These are phyloP conservation scores for Agaricus blazei DNA, from an alignment of 768 basidiomycete species.

Conservation along the genomic window DNA sequence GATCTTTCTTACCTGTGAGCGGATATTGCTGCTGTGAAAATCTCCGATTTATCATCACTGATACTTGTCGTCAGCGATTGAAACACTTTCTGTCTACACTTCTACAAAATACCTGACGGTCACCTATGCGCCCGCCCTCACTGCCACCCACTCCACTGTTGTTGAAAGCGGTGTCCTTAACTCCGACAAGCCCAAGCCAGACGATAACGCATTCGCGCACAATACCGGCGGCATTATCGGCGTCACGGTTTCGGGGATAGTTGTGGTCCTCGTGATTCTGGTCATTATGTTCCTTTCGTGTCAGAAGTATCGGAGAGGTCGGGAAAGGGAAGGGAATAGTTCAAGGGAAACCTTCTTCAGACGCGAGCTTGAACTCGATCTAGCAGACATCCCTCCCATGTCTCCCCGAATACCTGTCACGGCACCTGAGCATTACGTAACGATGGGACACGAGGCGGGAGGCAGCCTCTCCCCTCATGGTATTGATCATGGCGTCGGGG, in stretches of 20 bases:
- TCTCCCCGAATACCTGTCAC: slow-evolving; percentile 12
- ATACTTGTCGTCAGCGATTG: background rate
- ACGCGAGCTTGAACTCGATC: slow-evolving; percentile 1
- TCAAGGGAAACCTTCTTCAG: slow-evolving; percentile 19
- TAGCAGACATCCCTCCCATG: background rate
- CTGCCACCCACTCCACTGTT: slow-evolving; percentile 16
- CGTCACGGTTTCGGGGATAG: slow-evolving; percentile 25
- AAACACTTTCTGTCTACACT: slow-evolving; percentile 7
- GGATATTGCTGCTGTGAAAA: background rate
- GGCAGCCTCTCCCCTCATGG: background rate
- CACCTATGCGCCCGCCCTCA: slow-evolving; percentile 9
- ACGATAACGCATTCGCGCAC: slow-evolving; percentile 23
- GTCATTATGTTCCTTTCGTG: slow-evolving; percentile 28
- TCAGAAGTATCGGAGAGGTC: slow-evolving; percentile 19
- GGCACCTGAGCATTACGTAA: slow-evolving; percentile 18
- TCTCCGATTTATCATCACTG: background rate
- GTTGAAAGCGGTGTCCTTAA: slow-evolving; percentile 27
- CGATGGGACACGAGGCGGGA: background rate
- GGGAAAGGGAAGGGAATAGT: background rate
- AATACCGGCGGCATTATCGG: slow-evolving; percentile 36
- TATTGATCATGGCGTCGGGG: slow-evolving; percentile 12
- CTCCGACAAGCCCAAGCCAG: slow-evolving; percentile 18
- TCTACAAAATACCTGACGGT: slow-evolving; percentile 15
- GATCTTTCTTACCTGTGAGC: background rate
- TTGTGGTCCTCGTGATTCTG: slow-evolving; percentile 23